phyloP scores from a whole-genome alignment of 78 protist species.

The Dictyostelium firmibasis region DNA sequence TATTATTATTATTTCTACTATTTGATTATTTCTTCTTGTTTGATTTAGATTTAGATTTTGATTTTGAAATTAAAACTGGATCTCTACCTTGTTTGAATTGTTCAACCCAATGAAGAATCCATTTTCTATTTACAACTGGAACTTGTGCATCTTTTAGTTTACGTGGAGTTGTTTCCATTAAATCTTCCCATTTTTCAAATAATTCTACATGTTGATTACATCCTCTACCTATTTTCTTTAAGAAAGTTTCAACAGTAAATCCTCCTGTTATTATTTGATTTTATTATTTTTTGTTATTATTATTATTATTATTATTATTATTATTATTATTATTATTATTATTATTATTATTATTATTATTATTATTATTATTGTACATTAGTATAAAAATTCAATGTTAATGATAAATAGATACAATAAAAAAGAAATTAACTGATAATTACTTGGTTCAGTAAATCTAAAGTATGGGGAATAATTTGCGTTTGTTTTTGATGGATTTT shows the following conservation, averaged over 20 bases:
- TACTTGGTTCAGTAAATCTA: constrained; percentile 66
- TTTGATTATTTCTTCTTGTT: constrained; percentile 7
- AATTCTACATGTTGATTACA: constrained; percentile 49
- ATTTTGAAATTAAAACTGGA: constrained; percentile 44
- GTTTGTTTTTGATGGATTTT: neutral
- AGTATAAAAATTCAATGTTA: neutral
- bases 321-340: too few species aligned
- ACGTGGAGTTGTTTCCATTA: constrained; percentile 23
- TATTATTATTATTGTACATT: neutral
- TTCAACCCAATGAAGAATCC: constrained; percentile 80
- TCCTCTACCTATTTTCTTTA: constrained; percentile 57
- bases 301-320: too few species aligned
- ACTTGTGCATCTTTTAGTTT: constrained; percentile 35
- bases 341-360: neutral
- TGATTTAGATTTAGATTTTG: constrained; percentile 40
- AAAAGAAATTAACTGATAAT: neutral
- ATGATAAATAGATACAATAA: neutral
- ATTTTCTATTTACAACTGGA: constrained; percentile 51
- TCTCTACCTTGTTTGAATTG: constrained; percentile 75
- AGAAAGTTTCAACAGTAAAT: constrained; percentile 53
- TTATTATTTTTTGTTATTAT: too few species aligned
- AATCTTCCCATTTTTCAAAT: constrained; percentile 64
- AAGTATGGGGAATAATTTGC: constrained; percentile 23
- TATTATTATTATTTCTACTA: neutral
- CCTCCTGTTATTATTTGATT: too few species aligned